Conservation (phyloP, 2,329 filamentous ascomycete species). For the Exophiala aquamarina region DNA sequence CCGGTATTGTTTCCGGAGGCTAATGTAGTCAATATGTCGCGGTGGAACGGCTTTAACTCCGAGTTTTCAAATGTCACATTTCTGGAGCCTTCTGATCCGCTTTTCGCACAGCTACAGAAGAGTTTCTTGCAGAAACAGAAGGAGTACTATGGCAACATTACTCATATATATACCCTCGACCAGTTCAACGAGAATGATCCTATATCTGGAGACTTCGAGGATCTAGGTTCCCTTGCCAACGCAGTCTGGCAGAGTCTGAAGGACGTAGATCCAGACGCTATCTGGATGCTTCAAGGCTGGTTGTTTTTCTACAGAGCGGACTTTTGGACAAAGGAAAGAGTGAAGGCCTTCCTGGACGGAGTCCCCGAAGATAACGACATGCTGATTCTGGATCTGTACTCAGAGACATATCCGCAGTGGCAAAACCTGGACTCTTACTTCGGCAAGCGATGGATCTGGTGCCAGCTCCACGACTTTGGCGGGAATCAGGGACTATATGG, state of each 20-base stretch:
- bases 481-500: conserved; percentile 53
- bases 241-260: conserved; percentile 51
- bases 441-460: conserved; percentile 57
- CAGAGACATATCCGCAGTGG: conserved; percentile 53
- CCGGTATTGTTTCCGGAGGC: conserved; percentile 44
- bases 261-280: conserved; percentile 46
- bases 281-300: conserved; percentile 56
- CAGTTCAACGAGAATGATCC: conserved; percentile 56
- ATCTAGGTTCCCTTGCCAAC: conserved; percentile 44
- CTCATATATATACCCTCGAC: conserved; percentile 51
- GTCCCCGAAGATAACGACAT: conserved; percentile 46
- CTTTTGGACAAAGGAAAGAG: conserved; percentile 47
- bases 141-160: conserved; percentile 49
- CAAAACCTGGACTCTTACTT: conserved; percentile 51
- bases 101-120: conserved; percentile 46
- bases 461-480: conserved; percentile 52
- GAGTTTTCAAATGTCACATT: conserved; percentile 50
- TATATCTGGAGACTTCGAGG: conserved; percentile 45
- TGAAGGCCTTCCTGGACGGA: conserved; percentile 52
- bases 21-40: conserved; percentile 43
- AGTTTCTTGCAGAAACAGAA: conserved; percentile 49
- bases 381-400: conserved; percentile 53
- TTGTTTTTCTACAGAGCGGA: conserved; percentile 47
- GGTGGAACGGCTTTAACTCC: conserved; percentile 44
- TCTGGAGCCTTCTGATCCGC: conserved; percentile 47